Conservation (phyloP, 2,329 filamentous ascomycete genomes). For the Paecilomyces formosus region DNA sequence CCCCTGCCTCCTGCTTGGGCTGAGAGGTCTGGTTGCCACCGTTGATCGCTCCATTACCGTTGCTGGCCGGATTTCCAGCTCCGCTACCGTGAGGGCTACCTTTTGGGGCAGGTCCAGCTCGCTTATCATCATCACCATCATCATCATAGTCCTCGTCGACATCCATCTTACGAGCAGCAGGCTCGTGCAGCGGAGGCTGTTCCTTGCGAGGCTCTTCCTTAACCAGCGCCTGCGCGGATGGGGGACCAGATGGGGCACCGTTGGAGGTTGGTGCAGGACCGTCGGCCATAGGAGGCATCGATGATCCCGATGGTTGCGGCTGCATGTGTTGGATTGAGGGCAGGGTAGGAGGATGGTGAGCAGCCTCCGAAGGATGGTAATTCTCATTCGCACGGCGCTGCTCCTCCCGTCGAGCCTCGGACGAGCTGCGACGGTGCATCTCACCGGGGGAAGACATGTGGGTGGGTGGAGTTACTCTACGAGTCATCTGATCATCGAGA, state of each 20-base stretch:
- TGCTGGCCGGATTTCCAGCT: conserved; percentile 18
- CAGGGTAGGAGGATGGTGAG: conserved; percentile 68
- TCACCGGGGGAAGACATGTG: conserved; percentile 59
- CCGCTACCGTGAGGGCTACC: conserved; percentile 26
- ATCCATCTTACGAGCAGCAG: conserved; percentile 89
- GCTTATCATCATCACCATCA: conserved; percentile 75
- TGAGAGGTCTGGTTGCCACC: conserved; percentile 18
- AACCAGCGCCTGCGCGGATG: conserved; percentile 46
- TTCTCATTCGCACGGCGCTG: conserved; percentile 66
- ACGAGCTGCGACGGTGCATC: conserved; percentile 68
- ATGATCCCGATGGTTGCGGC: conserved; percentile 42
- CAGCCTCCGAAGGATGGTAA: conserved; percentile 88
- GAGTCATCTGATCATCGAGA: conserved; percentile 74
- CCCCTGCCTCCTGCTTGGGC: conserved; percentile 23
- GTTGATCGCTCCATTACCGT: conserved; percentile 18
- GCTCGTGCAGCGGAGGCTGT: conserved; percentile 58
- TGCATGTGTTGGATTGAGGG: conserved; percentile 42
- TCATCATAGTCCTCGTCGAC: conserved; percentile 98
- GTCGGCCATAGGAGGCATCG: conserved; percentile 51
- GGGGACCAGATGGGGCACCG: conserved; percentile 33
- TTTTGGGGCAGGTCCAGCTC: conserved; percentile 25
- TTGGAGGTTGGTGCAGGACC: conserved; percentile 29
- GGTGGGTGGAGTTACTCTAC: conserved; percentile 56
- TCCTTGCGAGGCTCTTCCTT: conserved; percentile 49
- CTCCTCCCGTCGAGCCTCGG: conserved; percentile 60